Evolutionary conservation across 2,329 filamentous ascomycete species (phyloP), one percentile per base, ranked within the genome.

Genomic region (Berkeleyomyces basicola): DNA sequence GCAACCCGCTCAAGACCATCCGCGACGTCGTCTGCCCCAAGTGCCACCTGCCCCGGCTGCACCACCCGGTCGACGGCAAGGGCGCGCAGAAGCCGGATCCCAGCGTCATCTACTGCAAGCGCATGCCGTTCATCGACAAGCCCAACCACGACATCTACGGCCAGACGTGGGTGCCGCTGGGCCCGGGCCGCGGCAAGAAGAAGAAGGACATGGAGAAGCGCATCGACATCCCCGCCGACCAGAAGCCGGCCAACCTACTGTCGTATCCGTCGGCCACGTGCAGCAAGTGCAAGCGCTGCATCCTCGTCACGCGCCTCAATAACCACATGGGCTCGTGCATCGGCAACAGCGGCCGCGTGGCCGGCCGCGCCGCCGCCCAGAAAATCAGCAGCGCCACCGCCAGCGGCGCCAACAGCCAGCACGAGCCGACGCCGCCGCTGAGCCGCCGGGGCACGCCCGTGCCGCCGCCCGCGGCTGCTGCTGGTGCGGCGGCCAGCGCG

Each of bases 141-240:
- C 78, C 83, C 1, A 86, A 86, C 65, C 87, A 84, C 74, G 87
- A 92, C 72, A 88, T 91, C 67, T 90, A 90, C 72, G 87, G 86
- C 59, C 88, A 90, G 72, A 88, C 86, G 37, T 91, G 88, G 80
- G 84, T 88, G 11, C 84, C 83, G 16, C 85, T 86, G 31, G 81
- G 81, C 0, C 83, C 84, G 31, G 83, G 83, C 11, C 80, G 86
- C 65, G 87, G 86, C 65, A 88, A 87, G 76, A 88, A 87, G 77
- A 90, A 86, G 79, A 90, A 88, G 78, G 86, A 85, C 71, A 83
- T 84, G 75, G 82, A 84, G 71, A 83, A 82, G 75, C 82, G 77
- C 72, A 74, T 75, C 59, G 73, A 76, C 55, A 70, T 75, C 67
- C 74, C 74, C 9, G 73, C 79, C 4, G 82, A 82, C 65, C 78